phyloP scores from a whole-genome alignment of 441 rosid genomes.

The Aleurites moluccanus region DNA sequence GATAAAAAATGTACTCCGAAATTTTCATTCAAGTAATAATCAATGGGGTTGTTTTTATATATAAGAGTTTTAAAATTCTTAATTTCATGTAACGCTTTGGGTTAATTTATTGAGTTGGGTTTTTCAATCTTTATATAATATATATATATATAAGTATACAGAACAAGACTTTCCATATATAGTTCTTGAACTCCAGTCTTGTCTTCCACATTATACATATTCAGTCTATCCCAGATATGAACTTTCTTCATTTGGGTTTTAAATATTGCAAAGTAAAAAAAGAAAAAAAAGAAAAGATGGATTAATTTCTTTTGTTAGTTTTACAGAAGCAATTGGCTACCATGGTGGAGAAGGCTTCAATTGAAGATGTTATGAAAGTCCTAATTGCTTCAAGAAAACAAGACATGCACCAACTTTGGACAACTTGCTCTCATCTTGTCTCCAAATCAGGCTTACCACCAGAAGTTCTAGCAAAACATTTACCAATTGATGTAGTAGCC shows the following conservation, averaged over 20 bases:
- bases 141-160: conserved; percentile 7
- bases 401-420: conserved; percentile 96
- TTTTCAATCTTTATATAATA: conserved; percentile 12
- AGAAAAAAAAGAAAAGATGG: conserved; percentile 1
- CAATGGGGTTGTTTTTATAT: conserved; percentile 3
- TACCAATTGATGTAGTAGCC: conserved; percentile 80
- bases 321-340: conserved; percentile 83
- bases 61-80: conserved; percentile 21
- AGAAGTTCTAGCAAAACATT: conserved; percentile 89
- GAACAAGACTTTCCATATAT: conserved; percentile 37
- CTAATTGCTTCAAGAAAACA: conserved; percentile 92
- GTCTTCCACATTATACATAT: conserved; percentile 44
- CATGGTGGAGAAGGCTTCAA: conserved; percentile 96
- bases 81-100: conserved; percentile 37
- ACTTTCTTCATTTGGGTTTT: conserved; percentile 53
- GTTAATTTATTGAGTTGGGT: conserved; percentile 37
- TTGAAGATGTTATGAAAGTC: conserved; percentile 97
- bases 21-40: conserved; percentile 7
- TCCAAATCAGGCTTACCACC: conserved; percentile 93
- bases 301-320: conserved; percentile 10
- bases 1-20: neutral
- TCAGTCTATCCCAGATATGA: conserved; percentile 32
- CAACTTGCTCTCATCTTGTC: conserved; percentile 95
- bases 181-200: conserved; percentile 45
- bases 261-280: neutral